Conservation (phyloP, 352 stramenopile species). For the Pythium apleroticum region DNA sequence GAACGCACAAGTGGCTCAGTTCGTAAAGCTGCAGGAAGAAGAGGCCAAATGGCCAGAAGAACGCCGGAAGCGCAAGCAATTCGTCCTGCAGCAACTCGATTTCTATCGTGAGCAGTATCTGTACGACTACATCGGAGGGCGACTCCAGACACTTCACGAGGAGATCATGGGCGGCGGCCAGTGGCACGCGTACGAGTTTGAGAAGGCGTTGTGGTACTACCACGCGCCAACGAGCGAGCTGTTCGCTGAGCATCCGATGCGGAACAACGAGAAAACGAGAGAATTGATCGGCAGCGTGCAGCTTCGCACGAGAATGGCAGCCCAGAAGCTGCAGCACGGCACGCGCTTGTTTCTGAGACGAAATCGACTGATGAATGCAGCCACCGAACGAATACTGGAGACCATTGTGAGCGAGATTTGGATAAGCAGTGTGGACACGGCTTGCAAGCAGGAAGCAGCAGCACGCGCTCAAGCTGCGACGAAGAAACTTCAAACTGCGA, state of each 20-base stretch:
- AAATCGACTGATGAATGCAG: slow-evolving; percentile 18
- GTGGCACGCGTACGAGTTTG: slow-evolving; percentile 69
- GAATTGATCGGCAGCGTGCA: slow-evolving; percentile 45
- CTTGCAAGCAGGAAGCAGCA: neutral
- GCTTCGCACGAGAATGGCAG: slow-evolving; percentile 39
- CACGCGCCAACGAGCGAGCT: slow-evolving; percentile 36
- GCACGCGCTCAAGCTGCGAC: neutral
- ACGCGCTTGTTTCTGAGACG: slow-evolving; percentile 21
- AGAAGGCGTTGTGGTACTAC: slow-evolving; percentile 62
- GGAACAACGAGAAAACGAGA: slow-evolving; percentile 40
- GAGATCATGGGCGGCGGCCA: slow-evolving; percentile 48
- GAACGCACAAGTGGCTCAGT: slow-evolving; percentile 44
- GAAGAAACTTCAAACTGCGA: neutral
- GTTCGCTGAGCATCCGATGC: slow-evolving; percentile 60
- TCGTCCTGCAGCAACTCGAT: slow-evolving; percentile 60
- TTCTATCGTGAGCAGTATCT: slow-evolving; percentile 57
- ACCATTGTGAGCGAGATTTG: neutral
- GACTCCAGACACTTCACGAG: slow-evolving; percentile 46
- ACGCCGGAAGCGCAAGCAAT: slow-evolving; percentile 57
- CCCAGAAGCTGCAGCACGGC: slow-evolving; percentile 37
- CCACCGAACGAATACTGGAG: slow-evolving; percentile 14
- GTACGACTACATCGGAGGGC: slow-evolving; percentile 36
- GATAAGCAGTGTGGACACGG: neutral
- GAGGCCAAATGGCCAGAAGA: slow-evolving; percentile 31
- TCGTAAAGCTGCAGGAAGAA: slow-evolving; percentile 37